A percentile compares a stretch with the other conserved stretches of the same genome.
Conservation (phyloP, 768 basidiomycete species). For the Xerocomellus chrysenteron region DNA sequence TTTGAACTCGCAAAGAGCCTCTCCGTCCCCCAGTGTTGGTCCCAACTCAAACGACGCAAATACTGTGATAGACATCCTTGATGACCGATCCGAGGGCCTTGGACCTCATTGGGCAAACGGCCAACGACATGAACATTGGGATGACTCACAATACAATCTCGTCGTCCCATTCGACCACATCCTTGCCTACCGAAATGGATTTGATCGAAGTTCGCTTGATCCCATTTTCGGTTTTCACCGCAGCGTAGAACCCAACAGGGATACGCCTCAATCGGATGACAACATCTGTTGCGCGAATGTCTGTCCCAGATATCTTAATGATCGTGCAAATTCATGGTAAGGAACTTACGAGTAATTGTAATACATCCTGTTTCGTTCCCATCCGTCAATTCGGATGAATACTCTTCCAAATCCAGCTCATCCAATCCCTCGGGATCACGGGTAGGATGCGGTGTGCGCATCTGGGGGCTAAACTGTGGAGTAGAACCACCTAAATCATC, state of each 20-base stretch:
- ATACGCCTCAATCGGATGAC: background rate
- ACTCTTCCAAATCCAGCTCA: background rate
- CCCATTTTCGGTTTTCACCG: background rate
- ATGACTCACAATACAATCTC: background rate
- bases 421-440: background rate
- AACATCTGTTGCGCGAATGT: background rate
- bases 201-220: background rate
- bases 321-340: no score
- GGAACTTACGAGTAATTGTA: background rate
- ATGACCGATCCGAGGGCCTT: background rate
- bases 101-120: background rate
- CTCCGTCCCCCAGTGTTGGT: constrained; percentile 5
- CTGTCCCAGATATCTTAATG: background rate
- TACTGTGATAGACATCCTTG: background rate
- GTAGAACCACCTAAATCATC: background rate
- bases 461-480: background rate
- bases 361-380: background rate
- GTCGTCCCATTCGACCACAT: constrained; percentile 1
- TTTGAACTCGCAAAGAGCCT: background rate
- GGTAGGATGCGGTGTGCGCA: background rate
- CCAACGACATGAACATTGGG: background rate
- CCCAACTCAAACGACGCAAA: constrained; percentile 8
- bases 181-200: background rate
- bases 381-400: background rate
- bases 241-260: background rate